Evolutionary conservation across 345 rosid species (phyloP).

Genomic region (Dipteronia sinensis): DNA sequence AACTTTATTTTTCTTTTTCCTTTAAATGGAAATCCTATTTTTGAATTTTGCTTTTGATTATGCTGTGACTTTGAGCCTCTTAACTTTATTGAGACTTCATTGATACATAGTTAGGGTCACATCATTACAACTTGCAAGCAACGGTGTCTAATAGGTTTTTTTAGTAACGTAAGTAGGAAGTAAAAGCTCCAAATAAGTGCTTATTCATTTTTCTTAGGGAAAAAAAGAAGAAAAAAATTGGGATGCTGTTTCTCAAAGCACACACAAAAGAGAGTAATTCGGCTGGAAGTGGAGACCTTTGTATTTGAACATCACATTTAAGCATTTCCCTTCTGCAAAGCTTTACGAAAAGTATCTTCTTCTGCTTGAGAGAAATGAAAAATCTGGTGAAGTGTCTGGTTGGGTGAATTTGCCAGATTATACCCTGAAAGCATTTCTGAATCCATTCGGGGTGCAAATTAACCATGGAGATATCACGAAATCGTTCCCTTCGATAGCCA

Average conservation of each 20-base stretch:
- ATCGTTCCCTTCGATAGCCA: not conserved
- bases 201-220: not conserved
- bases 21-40: not conserved
- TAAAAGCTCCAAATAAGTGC: not conserved
- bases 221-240: not conserved
- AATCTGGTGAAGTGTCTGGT: not conserved
- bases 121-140: not conserved
- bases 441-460: not conserved
- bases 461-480: not conserved
- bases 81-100: too few species aligned
- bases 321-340: not conserved
- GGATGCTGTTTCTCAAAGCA: not conserved
- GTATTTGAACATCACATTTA: not conserved
- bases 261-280: not conserved
- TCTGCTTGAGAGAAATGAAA: not conserved
- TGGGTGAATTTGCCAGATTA: not conserved
- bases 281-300: not conserved
- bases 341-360: not conserved
- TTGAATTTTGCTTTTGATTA: not conserved
- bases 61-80: too few species aligned
- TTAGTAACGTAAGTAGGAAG: not conserved
- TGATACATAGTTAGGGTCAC: too few species aligned
- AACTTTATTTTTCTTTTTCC: not conserved
- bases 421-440: not conserved
- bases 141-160: not conserved